These are phyloP conservation scores for Paramecium pentaurelia DNA, from an alignment of 73 alveolate species.

Conservation along the genomic window DNA sequence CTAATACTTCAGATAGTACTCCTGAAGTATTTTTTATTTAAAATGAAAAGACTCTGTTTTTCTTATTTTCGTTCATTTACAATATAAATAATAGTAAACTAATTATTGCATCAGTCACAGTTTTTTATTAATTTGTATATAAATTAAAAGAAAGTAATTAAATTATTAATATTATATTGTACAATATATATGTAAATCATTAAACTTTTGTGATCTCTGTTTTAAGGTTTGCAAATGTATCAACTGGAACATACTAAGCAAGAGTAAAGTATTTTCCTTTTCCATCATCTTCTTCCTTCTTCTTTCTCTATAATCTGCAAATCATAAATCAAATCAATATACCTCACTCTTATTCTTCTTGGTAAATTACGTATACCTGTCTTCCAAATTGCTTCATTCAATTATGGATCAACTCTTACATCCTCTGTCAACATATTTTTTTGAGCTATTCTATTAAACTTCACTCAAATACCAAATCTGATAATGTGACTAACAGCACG, in stretches of 20 bases:
- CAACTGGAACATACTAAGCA: conserved; percentile 88
- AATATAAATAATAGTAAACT: not conserved
- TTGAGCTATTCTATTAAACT: conserved; percentile 49
- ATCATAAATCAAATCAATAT: not conserved
- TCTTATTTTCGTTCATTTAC: not conserved
- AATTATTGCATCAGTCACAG: not conserved
- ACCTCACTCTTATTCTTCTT: conserved; percentile 84
- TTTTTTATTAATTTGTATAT: too few relatives aligned
- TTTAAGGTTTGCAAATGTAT: conserved; percentile 75
- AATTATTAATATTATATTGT: not conserved
- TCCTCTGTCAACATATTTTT: conserved; percentile 91
- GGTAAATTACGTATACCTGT: conserved; percentile 95
- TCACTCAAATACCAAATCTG: conserved; percentile 61
- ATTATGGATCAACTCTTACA: conserved; percentile 90
- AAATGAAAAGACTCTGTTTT: not conserved
- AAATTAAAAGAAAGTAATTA: too few relatives aligned
- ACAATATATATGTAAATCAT: not conserved
- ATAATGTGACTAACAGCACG: conserved; percentile 86
- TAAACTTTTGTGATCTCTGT: conserved; percentile 78
- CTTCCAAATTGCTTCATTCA: conserved; percentile 92
- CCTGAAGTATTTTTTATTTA: not conserved
- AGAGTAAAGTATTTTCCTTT: conserved; percentile 84
- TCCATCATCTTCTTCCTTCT: conserved; percentile 92
- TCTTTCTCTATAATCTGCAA: conserved; percentile 74
- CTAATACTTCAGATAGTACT: not conserved